Evolutionary conservation across 345 rosid genomes (phyloP).

Genomic region (Populus tremula): DNA sequence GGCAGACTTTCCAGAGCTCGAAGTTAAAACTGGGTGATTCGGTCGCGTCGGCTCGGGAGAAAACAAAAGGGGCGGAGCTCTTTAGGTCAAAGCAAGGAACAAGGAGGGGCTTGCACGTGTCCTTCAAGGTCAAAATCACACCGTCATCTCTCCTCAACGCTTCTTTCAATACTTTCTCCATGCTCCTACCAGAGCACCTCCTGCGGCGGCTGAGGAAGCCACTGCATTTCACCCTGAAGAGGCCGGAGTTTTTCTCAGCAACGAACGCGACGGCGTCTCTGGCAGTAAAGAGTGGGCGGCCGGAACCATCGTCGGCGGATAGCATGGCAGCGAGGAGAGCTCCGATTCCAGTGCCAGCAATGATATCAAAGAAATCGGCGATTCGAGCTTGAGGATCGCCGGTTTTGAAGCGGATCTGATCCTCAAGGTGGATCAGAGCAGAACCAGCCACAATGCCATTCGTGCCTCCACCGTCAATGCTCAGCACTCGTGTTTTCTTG

Average conservation of each 20-base stretch:
- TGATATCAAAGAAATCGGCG: slow-evolving; percentile 83
- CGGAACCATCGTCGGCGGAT: slow-evolving; percentile 67
- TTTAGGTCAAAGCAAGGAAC: slow-evolving; percentile 94
- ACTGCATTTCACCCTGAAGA: slow-evolving; percentile 41
- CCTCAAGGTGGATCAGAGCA: slow-evolving; percentile 67
- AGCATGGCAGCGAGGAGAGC: slow-evolving; percentile 73
- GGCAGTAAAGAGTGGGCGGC: slow-evolving; percentile 71
- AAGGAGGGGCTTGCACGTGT: slow-evolving; percentile 91
- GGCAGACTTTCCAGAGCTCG: slow-evolving; percentile 87
- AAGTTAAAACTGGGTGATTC: slow-evolving; percentile 89
- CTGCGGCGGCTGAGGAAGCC: slow-evolving; percentile 47
- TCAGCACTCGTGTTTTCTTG: slow-evolving; percentile 66
- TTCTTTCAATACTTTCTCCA: slow-evolving; percentile 62
- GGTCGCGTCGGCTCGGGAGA: slow-evolving; percentile 93
- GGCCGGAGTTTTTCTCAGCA: slow-evolving; percentile 43
- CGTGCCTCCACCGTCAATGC: slow-evolving; percentile 90
- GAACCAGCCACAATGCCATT: slow-evolving; percentile 65
- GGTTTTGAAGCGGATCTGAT: slow-evolving; percentile 77
- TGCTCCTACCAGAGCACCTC: slow-evolving; percentile 64
- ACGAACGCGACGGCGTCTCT: slow-evolving; percentile 60
- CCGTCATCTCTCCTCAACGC: slow-evolving; percentile 64
- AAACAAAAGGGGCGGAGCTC: slow-evolving; percentile 91
- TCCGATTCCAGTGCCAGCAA: slow-evolving; percentile 88
- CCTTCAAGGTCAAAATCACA: slow-evolving; percentile 61
- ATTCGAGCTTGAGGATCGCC: slow-evolving; percentile 66